Evolutionary conservation across 2,329 filamentous ascomycete species (phyloP).

Genomic region (Nemania abortiva): DNA sequence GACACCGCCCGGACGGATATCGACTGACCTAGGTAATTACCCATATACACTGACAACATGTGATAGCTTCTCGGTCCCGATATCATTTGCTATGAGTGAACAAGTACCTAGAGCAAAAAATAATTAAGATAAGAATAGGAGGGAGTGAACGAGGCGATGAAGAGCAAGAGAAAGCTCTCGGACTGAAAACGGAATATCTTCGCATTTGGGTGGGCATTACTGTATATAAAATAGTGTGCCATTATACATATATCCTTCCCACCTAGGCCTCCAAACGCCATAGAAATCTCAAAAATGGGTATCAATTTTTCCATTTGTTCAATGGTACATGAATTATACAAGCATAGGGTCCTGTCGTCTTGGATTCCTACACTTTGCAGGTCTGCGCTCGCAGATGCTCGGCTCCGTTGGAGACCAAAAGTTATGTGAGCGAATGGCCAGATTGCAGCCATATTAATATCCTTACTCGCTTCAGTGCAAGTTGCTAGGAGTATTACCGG

Average conservation of each 20-base stretch:
- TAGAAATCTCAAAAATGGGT: slow-evolving; percentile 30
- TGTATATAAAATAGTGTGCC: neutral
- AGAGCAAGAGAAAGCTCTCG: neutral
- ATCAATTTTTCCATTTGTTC: slow-evolving; percentile 31
- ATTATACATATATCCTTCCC: slow-evolving; percentile 2
- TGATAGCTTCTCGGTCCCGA: too few species aligned
- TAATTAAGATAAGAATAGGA: neutral
- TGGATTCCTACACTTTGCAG: slow-evolving; percentile 6
- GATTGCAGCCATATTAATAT: neutral
- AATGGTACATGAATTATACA: slow-evolving; percentile 21
- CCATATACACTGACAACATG: too few species aligned
- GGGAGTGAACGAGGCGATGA: neutral
- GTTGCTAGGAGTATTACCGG: too few species aligned
- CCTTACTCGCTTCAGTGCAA: neutral
- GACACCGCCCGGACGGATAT: too few species aligned
- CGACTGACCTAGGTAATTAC: too few species aligned
- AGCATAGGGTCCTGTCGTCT: slow-evolving; percentile 4
- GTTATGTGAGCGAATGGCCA: neutral
- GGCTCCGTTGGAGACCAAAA: neutral
- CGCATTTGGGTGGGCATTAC: slow-evolving; percentile 5
- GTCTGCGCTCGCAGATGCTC: neutral
- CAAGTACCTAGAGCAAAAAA: neutral
- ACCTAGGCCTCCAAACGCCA: slow-evolving; percentile 8
- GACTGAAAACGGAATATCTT: neutral
- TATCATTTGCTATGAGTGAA: neutral